These are phyloP conservation scores for Fusarium graminum DNA, from an alignment of 2,329 filamentous ascomycete species.

Conservation along the genomic window DNA sequence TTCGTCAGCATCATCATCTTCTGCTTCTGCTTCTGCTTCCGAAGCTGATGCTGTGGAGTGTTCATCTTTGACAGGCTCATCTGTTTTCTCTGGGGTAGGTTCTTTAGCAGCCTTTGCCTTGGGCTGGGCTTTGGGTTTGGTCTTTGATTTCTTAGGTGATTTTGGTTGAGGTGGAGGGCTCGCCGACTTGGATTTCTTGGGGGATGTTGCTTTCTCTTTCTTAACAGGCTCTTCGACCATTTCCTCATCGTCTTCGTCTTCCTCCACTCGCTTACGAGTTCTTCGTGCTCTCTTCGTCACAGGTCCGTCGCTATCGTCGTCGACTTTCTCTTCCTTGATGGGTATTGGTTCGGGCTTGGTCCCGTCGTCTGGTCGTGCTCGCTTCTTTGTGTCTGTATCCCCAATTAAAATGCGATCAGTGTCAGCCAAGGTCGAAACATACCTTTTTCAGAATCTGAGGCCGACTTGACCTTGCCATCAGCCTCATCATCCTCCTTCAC, in stretches of 20 bases:
- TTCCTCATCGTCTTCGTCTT: constrained; percentile 65
- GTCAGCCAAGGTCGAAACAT: background rate
- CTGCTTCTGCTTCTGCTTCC: constrained; percentile 57
- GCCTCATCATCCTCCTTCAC: constrained; percentile 50
- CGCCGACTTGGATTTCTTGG: constrained; percentile 37
- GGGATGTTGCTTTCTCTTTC: constrained; percentile 26
- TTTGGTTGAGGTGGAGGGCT: constrained; percentile 46
- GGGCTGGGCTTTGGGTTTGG: constrained; percentile 25
- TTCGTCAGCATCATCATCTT: constrained; percentile 65
- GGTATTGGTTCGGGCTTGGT: constrained; percentile 35
- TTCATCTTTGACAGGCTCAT: constrained; percentile 50
- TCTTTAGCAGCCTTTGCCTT: constrained; percentile 32
- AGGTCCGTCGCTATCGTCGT: constrained; percentile 70
- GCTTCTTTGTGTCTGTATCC: constrained; percentile 62
- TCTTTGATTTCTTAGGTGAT: constrained; percentile 39
- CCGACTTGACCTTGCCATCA: constrained; percentile 54
- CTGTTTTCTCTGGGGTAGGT: constrained; percentile 21
- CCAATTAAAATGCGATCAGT: constrained; percentile 3
- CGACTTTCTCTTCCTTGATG: constrained; percentile 56
- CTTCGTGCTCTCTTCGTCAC: constrained; percentile 69
- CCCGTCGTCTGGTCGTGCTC: constrained; percentile 51
- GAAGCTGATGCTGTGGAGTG: constrained; percentile 50
- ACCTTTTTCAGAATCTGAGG: constrained; percentile 58
- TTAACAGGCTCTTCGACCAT: constrained; percentile 54
- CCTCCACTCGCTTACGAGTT: constrained; percentile 62